These are phyloP conservation scores for Ceratocystis smalleyi DNA, from an alignment of 2,329 filamentous ascomycete species.

Conservation along the genomic window DNA sequence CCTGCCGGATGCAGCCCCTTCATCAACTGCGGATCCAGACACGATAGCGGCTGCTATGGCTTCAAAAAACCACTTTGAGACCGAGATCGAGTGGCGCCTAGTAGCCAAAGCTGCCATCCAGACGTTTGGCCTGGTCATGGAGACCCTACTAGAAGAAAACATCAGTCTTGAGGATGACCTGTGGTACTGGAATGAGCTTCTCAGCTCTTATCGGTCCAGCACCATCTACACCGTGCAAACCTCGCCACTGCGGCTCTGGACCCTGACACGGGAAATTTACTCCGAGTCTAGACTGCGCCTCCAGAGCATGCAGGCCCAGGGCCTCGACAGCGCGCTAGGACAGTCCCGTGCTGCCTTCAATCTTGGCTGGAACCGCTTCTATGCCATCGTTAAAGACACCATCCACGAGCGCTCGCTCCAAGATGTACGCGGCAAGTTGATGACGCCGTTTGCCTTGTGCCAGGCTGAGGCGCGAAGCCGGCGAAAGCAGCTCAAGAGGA, in stretches of 20 bases:
- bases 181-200: conserved; percentile 87
- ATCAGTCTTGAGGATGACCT: conserved; percentile 73
- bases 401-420: conserved; percentile 56
- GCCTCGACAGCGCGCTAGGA: conserved; percentile 13
- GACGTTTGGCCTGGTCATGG: conserved; percentile 66
- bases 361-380: conserved; percentile 54
- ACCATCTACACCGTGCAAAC: conserved; percentile 77
- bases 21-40: background rate
- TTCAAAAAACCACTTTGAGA: conserved; percentile 42
- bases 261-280: conserved; percentile 56
- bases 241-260: conserved; percentile 59
- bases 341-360: conserved; percentile 9
- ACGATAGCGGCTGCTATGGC: conserved; percentile 16
- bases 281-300: conserved; percentile 39
- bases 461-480: conserved; percentile 62
- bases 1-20: conserved; percentile 28
- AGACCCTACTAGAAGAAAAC: conserved; percentile 65
- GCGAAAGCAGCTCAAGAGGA: conserved; percentile 51
- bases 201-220: conserved; percentile 63
- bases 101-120: conserved; percentile 87
- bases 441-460: conserved; percentile 64
- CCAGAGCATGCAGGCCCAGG: conserved; percentile 21
- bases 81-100: conserved; percentile 78
- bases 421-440: conserved; percentile 54
- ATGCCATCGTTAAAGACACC: conserved; percentile 61